Conservation (phyloP, 352 stramenopile species). For the Phytophthora citrophthora region DNA sequence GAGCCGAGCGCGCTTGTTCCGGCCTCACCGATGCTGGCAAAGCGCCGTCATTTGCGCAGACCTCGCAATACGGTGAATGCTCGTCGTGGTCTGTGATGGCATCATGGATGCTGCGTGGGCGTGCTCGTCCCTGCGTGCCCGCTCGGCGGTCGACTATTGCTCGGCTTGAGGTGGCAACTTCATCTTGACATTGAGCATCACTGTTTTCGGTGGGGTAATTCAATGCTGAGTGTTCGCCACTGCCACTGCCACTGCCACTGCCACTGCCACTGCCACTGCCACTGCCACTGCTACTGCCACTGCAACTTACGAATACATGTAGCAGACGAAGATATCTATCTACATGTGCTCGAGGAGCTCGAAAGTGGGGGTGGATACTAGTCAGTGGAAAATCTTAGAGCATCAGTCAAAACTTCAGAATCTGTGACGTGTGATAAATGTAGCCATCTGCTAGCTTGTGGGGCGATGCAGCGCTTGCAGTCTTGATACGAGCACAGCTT, state of each 20-base stretch:
- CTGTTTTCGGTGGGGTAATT: background rate
- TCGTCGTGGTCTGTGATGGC: background rate
- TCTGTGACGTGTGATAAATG: conserved; percentile 36
- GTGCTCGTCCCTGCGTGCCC: conserved; percentile 4
- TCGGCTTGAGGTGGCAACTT: background rate
- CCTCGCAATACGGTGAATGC: conserved; percentile 20
- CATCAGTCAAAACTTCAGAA: conserved; percentile 17
- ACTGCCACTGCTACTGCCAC: too few relatives aligned
- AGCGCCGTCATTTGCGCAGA: background rate
- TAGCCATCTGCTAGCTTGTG: conserved; percentile 17
- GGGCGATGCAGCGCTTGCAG: conserved; percentile 40
- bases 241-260: too few relatives aligned
- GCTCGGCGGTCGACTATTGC: conserved; percentile 3
- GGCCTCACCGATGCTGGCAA: background rate
- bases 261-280: too few relatives aligned
- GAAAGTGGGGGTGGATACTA: conserved; percentile 5
- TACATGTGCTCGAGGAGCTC: background rate
- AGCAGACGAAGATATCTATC: background rate
- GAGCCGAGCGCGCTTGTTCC: conserved; percentile 18
- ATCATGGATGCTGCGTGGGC: background rate
- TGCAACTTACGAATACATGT: background rate
- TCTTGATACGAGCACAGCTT: conserved; percentile 60
- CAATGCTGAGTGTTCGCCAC: background rate
- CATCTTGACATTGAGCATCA: conserved; percentile 4
- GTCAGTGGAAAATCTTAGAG: conserved; percentile 7